Conservation (phyloP, 140 eudicot genomes). For the Anethum foeniculum region DNA sequence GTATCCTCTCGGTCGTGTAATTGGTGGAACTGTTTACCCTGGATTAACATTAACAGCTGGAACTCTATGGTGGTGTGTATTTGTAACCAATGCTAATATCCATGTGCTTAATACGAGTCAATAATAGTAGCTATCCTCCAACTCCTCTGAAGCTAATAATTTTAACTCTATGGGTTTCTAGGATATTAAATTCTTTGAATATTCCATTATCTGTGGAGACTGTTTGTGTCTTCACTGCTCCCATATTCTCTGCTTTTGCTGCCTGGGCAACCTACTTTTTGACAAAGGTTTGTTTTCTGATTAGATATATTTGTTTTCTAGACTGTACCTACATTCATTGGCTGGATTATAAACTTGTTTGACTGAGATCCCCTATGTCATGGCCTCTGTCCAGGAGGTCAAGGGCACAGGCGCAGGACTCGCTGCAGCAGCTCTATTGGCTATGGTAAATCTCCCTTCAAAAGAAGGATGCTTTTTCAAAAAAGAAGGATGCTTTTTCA, state of each 20-base stretch:
- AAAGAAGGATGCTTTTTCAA: not conserved
- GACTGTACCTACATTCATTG: not conserved
- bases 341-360: constrained; percentile 5
- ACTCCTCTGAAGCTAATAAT: constrained; percentile 1
- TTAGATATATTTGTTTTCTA: constrained; percentile 8
- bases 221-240: constrained; percentile 98
- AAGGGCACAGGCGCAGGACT: constrained; percentile 97
- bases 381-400: constrained; percentile 57
- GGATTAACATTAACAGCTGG: constrained; percentile 87
- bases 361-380: constrained; percentile 19
- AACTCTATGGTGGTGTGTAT: constrained; percentile 72
- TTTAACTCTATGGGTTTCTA: constrained; percentile 27
- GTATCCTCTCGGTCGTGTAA: constrained; percentile 99
- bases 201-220: constrained; percentile 97
- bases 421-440: constrained; percentile 92
- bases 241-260: constrained; percentile 91
- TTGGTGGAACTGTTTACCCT: constrained; percentile 94
- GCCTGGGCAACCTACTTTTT: constrained; percentile 91
- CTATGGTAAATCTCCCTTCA: constrained; percentile 53
- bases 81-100: not conserved
- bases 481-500: not conserved
- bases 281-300: constrained; percentile 60
- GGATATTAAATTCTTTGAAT: constrained; percentile 80
- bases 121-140: not conserved
- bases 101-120: not conserved